These are phyloP conservation scores for Climacium dendroides DNA, from an alignment of 225 moss, liverwort and hornwort genomes.

Conservation along the genomic window DNA sequence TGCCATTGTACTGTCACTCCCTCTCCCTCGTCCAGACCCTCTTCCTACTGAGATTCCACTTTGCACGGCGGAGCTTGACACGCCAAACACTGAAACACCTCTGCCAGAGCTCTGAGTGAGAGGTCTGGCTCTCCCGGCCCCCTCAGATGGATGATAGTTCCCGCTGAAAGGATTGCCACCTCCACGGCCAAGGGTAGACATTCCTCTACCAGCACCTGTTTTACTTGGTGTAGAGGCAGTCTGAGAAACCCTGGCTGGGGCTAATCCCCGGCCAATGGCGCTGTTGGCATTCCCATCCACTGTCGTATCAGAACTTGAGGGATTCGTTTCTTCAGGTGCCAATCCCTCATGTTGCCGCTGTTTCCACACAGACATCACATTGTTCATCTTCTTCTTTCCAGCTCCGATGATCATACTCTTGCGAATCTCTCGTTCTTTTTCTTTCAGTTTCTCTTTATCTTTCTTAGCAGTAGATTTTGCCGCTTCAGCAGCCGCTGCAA, in stretches of 20 bases:
- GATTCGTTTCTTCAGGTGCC: conserved; percentile 34
- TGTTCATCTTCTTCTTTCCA: conserved; percentile 92
- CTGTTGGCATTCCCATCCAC: conserved; percentile 24
- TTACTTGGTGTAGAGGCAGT: conserved; percentile 12
- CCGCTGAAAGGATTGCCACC: conserved; percentile 65
- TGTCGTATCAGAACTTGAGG: conserved; percentile 21
- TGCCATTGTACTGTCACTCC: conserved; percentile 23
- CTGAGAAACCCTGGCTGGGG: conserved; percentile 28
- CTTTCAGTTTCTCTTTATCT: conserved; percentile 90
- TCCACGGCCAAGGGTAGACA: conserved; percentile 58
- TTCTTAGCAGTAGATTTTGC: conserved; percentile 80
- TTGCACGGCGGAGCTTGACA: background rate
- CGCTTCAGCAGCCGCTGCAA: conserved; percentile 93
- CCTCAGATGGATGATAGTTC: conserved; percentile 65
- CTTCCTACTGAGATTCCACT: conserved; percentile 40
- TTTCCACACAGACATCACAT: conserved; percentile 94
- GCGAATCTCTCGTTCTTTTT: conserved; percentile 85
- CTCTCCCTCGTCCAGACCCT: conserved; percentile 61
- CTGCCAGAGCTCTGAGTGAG: conserved; percentile 25
- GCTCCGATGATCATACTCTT: conserved; percentile 72
- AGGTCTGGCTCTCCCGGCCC: conserved; percentile 58
- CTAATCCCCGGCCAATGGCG: conserved; percentile 11
- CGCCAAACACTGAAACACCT: conserved; percentile 48
- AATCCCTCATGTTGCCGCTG: conserved; percentile 83
- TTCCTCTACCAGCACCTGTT: conserved; percentile 39